Conservation (phyloP, 2,329 filamentous ascomycete species). For the Hawksworthiomyces lignivorus region DNA sequence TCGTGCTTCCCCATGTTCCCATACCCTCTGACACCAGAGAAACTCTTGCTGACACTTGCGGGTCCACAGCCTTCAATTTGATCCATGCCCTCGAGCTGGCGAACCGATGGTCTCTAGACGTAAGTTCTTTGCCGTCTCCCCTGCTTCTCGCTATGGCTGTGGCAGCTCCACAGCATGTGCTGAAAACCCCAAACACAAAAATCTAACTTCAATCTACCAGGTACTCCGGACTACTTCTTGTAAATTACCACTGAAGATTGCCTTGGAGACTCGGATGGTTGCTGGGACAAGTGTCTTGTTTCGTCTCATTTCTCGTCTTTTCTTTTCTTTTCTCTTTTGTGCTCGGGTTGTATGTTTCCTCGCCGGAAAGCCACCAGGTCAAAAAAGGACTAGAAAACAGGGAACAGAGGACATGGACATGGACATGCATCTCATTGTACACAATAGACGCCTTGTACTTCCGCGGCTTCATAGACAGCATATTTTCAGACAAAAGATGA, state of each 20-base stretch:
- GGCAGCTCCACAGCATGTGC: no score
- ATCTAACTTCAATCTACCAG: constrained; percentile 31
- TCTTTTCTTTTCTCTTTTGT: background rate
- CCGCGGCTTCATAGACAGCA: no score
- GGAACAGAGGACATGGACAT: no score
- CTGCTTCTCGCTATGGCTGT: no score
- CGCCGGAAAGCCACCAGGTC: no score
- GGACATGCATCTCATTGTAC: no score
- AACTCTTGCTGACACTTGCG: constrained; percentile 19
- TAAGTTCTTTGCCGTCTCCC: constrained; percentile 39
- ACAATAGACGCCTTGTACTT: no score
- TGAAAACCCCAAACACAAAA: background rate
- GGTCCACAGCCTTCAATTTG: constrained; percentile 83
- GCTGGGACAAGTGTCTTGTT: background rate
- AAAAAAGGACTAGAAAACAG: no score
- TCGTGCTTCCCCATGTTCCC: background rate
- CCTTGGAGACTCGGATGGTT: no score
- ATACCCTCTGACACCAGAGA: background rate
- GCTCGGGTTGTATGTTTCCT: no score
- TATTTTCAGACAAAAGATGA: no score
- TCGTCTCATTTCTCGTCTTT: background rate
- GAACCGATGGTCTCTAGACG: constrained; percentile 98
- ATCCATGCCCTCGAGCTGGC: constrained; percentile 92
- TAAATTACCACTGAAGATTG: no score
- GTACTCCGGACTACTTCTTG: constrained; percentile 97